A percentile compares a stretch with the other conserved stretches of the same genome.
Evolutionary conservation across 352 stramenopile genomes (phyloP).

Genomic region (Bremia lactucae): DNA sequence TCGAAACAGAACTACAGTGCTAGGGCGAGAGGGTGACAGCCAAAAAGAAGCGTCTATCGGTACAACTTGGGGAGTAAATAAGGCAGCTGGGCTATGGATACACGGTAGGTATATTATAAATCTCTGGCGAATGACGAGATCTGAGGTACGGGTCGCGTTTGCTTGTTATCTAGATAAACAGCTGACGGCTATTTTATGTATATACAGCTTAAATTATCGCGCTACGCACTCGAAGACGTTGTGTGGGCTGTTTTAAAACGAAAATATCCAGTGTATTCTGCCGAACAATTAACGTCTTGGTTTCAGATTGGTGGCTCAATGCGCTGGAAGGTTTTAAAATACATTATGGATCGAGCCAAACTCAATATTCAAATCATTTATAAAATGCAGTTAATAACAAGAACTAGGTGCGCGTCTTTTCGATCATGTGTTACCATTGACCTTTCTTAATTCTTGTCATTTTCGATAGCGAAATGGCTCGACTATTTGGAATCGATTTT

Average conservation of each 20-base stretch:
- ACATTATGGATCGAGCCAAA: slow-evolving; percentile 32
- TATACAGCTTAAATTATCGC: slow-evolving; percentile 64
- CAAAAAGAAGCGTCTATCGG: slow-evolving; percentile 45
- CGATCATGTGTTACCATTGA: neutral
- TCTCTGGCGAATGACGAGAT: slow-evolving; percentile 84
- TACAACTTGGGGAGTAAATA: slow-evolving; percentile 68
- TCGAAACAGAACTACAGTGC: slow-evolving; percentile 27
- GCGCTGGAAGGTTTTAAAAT: slow-evolving; percentile 46
- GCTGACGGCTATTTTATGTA: neutral
- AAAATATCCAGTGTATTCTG: slow-evolving; percentile 50
- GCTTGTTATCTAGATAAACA: neutral
- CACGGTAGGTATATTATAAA: slow-evolving; percentile 87
- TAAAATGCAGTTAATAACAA: slow-evolving; percentile 79
- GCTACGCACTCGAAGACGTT: slow-evolving; percentile 78
- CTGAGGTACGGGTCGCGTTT: slow-evolving; percentile 33
- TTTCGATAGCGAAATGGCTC: slow-evolving; percentile 78
- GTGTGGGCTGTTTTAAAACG: slow-evolving; percentile 50
- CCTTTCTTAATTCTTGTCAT: neutral
- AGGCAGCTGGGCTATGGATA: slow-evolving; percentile 83
- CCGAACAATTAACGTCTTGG: slow-evolving; percentile 47
- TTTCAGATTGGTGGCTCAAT: slow-evolving; percentile 28
- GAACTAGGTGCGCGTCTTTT: slow-evolving; percentile 40
- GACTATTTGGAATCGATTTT: slow-evolving; percentile 91
- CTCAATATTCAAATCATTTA: slow-evolving; percentile 69
- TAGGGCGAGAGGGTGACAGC: slow-evolving; percentile 15